These are phyloP conservation scores for Coniochaeta pulveracea DNA, from an alignment of 2,329 filamentous ascomycete species.

Conservation along the genomic window DNA sequence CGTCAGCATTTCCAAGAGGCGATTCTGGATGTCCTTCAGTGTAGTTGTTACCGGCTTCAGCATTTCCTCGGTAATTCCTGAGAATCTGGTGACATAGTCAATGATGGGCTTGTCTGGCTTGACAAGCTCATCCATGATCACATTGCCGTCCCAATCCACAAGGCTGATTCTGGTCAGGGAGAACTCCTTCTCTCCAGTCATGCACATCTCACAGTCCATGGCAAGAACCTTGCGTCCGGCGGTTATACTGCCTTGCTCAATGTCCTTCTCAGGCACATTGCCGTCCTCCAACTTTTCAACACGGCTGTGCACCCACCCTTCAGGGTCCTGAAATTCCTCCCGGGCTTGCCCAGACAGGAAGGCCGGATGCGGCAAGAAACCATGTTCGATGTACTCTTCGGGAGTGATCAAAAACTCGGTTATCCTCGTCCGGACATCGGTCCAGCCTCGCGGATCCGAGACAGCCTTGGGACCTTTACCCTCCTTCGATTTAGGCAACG, in stretches of 20 bases:
- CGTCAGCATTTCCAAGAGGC: conserved; percentile 60
- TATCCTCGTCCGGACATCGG: conserved; percentile 68
- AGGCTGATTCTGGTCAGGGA: conserved; percentile 85
- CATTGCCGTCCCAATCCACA: conserved; percentile 72
- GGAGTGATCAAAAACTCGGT: conserved; percentile 64
- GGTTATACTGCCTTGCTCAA: conserved; percentile 73
- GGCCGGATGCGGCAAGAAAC: conserved; percentile 75
- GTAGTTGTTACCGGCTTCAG: conserved; percentile 75
- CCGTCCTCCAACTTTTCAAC: conserved; percentile 58
- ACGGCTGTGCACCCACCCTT: conserved; percentile 75
- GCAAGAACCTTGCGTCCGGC: conserved; percentile 69
- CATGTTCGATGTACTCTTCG: conserved; percentile 70
- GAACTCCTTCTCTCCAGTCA: conserved; percentile 67
- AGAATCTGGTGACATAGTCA: conserved; percentile 86
- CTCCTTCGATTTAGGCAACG: conserved; percentile 57
- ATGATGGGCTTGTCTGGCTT: conserved; percentile 80
- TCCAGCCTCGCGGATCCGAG: conserved; percentile 53
- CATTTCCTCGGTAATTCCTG: conserved; percentile 83
- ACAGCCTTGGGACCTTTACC: conserved; percentile 54
- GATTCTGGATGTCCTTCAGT: conserved; percentile 69
- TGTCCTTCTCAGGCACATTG: conserved; percentile 53
- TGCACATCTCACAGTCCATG: conserved; percentile 96
- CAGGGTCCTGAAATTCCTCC: conserved; percentile 39
- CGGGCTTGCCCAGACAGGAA: conserved; percentile 50
- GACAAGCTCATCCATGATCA: conserved; percentile 81